A percentile compares a stretch with the other conserved stretches of the same genome.
Conservation (phyloP, 305 asterid species). For the Fraxinus paxiana region DNA sequence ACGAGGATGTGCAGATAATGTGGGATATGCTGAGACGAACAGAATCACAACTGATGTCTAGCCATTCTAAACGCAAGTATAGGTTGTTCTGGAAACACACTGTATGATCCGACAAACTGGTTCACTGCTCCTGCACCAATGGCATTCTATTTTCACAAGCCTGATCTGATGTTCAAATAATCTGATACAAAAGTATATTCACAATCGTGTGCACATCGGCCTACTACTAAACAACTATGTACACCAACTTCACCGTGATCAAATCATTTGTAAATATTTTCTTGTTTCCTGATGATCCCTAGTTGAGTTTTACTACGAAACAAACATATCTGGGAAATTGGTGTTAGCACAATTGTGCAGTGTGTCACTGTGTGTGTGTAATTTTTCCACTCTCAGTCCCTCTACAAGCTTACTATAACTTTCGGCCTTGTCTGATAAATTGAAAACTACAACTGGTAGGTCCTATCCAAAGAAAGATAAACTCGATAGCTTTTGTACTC, state of each 20-base stretch:
- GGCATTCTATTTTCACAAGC: constrained; percentile 3
- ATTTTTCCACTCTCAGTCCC: not conserved
- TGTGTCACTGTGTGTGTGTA: not conserved
- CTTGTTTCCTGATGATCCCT: constrained; percentile 29
- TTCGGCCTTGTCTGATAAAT: not conserved
- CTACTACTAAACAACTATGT: constrained; percentile 13
- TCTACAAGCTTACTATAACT: not conserved
- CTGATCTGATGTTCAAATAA: not conserved
- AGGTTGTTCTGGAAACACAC: constrained; percentile 53
- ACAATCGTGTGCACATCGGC: not conserved
- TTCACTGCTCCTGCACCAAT: not conserved
- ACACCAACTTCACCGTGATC: constrained; percentile 24
- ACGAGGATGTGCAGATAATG: constrained; percentile 91
- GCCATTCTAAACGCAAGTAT: constrained; percentile 43
- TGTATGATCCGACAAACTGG: constrained; percentile 38
- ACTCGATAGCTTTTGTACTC: not conserved
- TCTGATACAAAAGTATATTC: not conserved
- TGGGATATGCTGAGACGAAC: constrained; percentile 84
- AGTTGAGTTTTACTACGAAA: constrained; percentile 25
- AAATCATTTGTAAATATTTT: constrained; percentile 39
- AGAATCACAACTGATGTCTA: constrained; percentile 47
- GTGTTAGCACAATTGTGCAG: not conserved
- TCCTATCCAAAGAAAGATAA: not conserved
- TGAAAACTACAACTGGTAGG: not conserved
- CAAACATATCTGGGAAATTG: not conserved